Evolutionary conservation across 2,329 filamentous ascomycete species (phyloP), one percentile per base, ranked within the genome.

Genomic region (Nothophaeocryptopus gaeumannii): DNA sequence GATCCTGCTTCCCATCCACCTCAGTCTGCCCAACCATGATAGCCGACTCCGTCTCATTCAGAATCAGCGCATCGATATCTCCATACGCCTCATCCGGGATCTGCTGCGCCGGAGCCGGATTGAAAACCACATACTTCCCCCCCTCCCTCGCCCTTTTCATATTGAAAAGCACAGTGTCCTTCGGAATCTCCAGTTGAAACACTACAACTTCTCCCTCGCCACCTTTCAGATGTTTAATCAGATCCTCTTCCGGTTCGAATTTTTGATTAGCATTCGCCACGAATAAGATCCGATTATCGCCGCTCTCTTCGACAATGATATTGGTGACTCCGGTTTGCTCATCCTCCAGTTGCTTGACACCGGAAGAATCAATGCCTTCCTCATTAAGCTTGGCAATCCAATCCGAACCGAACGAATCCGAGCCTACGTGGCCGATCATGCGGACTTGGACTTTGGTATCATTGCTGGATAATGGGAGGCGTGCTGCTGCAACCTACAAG

Each of bases 31-130:
- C 82, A 0, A 81, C 83, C 47, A 95, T 78, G 42, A 91, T 80
- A 8, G 84, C 80, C 2, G 90, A 88, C 73, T 96, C 91, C 1
- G 86, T 93, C 74, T 96, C 91, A 65, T 97, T 96, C 62, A 96
- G 81, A 43, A 96, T 81, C 37, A 96, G 76, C 62, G 95, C 89
- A 36, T 83, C 82, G 30, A 96, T 78, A 1, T 80, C 81, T 5
- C 67, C 61, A 65, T 87, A 93, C 8, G 82, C 83, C 26, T 81
- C 76, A 0, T 75, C 74, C 1, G 88, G 89, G 3, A 96, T 71
- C 8, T 73, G 69, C 38, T 84, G 78, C 3, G 90, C 89, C 1
- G 75, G 75, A 2, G 91, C 91, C 12, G 91, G 90, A 68, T 96
- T 97, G 56, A 96, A 78, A 42, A 96, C 78, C 2, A 92, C 85